Base-by-base conservation (phyloP, 371 early-diverging fungal genomes). In the Sporodiniella umbellata region DNA sequence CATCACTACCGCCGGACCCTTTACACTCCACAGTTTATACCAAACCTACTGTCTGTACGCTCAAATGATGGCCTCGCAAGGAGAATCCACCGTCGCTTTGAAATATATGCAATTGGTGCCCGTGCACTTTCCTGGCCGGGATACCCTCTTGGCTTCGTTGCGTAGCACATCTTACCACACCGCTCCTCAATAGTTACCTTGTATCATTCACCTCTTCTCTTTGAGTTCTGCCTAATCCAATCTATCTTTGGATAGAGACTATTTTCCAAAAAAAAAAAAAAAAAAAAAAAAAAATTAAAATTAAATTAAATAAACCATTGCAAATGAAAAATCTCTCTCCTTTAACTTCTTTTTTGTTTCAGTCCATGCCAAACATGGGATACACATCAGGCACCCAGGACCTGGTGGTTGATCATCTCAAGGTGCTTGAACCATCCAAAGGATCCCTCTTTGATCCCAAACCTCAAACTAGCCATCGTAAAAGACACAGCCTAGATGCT, bases 31-130 rank as follows among this genome's bases (percentile, higher is more conserved):
- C 2, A 55, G 80, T 0, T 72, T 96, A 24, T 95, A 94, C 62
- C 81, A 83, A 54, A 79, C 79, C 42, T 96, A 93, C 51, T 78
- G 83, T 37, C 90, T 93, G 50, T 96, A 96, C 68, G 92, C 94
- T 11, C 75, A 83, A 52, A 57, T 83, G 25, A 73, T 91, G 63
- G 84, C 85, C 0, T 62, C 79, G 6, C 90, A 92, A 51, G 95
- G 95, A 24, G 78, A 85, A 47, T 47, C 86, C 26, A 72, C 73
- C 18, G 75, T 82, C 53, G 94, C 94, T 5, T 74, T 84, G 57
- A 79, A 85, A 45, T 88, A 89, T 45, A 66, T 93, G 39, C 82
- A 80, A 49, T 60, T 89, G 54, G 84, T 81, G 1, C 90, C 90
- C 4, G 65, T 59, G 1, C 63, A 67, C 25, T 86, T 35, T 4